These are phyloP conservation scores for Suillus paluster DNA, from an alignment of 768 basidiomycete genomes.

Conservation along the genomic window DNA sequence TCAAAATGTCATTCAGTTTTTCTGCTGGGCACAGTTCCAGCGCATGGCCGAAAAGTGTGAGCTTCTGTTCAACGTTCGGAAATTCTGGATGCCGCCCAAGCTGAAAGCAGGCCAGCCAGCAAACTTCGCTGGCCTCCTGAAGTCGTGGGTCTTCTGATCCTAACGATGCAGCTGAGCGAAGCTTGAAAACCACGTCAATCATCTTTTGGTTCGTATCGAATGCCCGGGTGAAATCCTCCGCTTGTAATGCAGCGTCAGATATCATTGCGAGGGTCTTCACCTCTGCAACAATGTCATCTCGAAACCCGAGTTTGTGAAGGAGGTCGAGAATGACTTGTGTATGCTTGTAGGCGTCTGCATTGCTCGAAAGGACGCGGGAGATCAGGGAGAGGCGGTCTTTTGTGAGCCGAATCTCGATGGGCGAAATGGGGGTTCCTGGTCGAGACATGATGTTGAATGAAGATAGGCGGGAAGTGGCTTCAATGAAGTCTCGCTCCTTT, in stretches of 20 bases:
- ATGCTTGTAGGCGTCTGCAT: slow-evolving; percentile 88
- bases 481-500: slow-evolving; percentile 90
- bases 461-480: slow-evolving; percentile 94
- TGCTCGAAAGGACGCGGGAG: slow-evolving; percentile 82
- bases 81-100: slow-evolving; percentile 85
- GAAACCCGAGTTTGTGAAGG: slow-evolving; percentile 83
- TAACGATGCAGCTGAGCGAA: slow-evolving; percentile 42
- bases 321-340: slow-evolving; percentile 92
- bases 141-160: slow-evolving; percentile 44
- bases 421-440: slow-evolving; percentile 78
- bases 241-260: slow-evolving; percentile 82
- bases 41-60: slow-evolving; percentile 77
- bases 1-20: slow-evolving; percentile 75
- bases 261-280: slow-evolving; percentile 90
- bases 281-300: slow-evolving; percentile 72
- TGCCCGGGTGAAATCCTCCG: slow-evolving; percentile 78
- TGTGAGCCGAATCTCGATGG: slow-evolving; percentile 91
- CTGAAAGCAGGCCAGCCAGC: slow-evolving; percentile 90
- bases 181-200: slow-evolving; percentile 60
- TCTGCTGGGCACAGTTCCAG: slow-evolving; percentile 87
- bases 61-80: slow-evolving; percentile 64
- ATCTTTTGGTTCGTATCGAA: slow-evolving; percentile 74
- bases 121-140: slow-evolving; percentile 74
- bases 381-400: slow-evolving; percentile 90
- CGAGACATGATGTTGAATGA: slow-evolving; percentile 86